A percentile compares a stretch with the other conserved stretches of the same genome.
These are phyloP conservation scores for Eremochloa ophiuroides DNA, from an alignment of 176 grass and related monocot genomes.

Conservation along the genomic window DNA sequence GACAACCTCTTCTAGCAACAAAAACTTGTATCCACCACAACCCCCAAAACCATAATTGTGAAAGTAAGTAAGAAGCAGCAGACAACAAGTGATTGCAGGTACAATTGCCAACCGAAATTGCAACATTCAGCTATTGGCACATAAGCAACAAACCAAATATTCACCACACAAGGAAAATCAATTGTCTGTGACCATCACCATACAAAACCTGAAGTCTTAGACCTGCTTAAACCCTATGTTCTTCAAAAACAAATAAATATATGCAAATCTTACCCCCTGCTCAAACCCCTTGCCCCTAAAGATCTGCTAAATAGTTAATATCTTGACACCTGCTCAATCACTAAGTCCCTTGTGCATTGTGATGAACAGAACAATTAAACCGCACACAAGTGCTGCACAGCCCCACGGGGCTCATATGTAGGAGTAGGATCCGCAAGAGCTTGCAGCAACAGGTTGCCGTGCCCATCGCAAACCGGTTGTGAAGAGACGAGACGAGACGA, in stretches of 20 bases:
- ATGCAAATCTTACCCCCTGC: not conserved
- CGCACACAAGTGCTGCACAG: not conserved
- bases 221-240: constrained; percentile 21
- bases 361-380: not conserved
- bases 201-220: not conserved
- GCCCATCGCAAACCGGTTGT: not conserved
- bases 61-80: not conserved
- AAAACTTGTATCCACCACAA: not conserved
- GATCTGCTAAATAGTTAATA: not conserved
- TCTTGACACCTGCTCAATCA: not conserved
- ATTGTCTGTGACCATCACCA: not conserved
- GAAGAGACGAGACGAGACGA: not conserved
- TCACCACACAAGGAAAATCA: not conserved
- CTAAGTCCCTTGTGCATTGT: not conserved
- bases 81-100: not conserved
- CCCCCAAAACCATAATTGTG: not conserved
- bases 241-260: not conserved
- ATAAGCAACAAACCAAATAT: not conserved
- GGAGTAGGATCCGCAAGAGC: not conserved
- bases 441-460: not conserved
- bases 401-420: not conserved
- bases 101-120: not conserved
- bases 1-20: not conserved
- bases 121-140: not conserved
- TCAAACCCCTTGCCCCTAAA: not conserved